Percentiles rank a stretch among this genome's conserved stretches.
Evolutionary conservation across 2,329 filamentous ascomycete genomes (phyloP).

Genomic region (Stagonosporopsis cucurbitacearum): DNA sequence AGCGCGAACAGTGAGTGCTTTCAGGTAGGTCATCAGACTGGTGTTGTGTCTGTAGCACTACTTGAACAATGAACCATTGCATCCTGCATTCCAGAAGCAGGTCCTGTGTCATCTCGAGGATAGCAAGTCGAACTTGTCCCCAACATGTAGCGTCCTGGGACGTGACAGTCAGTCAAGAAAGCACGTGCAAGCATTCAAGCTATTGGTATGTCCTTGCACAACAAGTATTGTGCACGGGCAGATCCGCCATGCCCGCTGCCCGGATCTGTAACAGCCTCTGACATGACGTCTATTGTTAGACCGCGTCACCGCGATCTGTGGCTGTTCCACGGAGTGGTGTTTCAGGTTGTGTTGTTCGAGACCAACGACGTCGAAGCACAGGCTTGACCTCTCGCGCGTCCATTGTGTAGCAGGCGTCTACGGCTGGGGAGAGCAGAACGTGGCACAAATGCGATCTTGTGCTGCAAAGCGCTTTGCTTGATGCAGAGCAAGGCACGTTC

Average conservation of each 20-base stretch:
- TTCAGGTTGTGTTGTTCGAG: slow-evolving; percentile 25
- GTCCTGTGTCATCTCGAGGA: too few relatives aligned
- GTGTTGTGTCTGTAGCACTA: neutral
- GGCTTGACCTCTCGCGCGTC: slow-evolving; percentile 22
- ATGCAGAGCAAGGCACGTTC: slow-evolving; percentile 9
- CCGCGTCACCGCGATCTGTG: slow-evolving; percentile 14
- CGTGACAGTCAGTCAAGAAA: neutral
- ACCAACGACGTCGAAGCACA: slow-evolving; percentile 13
- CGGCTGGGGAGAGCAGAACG: neutral
- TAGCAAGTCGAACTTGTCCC: neutral
- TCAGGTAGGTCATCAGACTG: too few relatives aligned
- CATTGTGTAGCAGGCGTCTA: slow-evolving; percentile 1
- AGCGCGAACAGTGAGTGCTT: too few relatives aligned
- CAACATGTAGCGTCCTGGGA: neutral
- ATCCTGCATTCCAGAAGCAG: neutral
- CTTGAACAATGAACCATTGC: neutral
- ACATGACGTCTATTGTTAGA: slow-evolving; percentile 16
- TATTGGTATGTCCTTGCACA: neutral
- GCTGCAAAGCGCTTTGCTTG: slow-evolving; percentile 13
- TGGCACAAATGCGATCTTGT: slow-evolving; percentile 9
- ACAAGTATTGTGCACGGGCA: slow-evolving; percentile 10
- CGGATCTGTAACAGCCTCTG: slow-evolving; percentile 9
- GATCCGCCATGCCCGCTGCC: slow-evolving; percentile 4
- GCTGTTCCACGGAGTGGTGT: slow-evolving; percentile 30
- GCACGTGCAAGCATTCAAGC: slow-evolving; percentile 3